A percentile compares a stretch with the other conserved stretches of the same genome.
Conservation (phyloP, 2,329 filamentous ascomycete species). For the Alternaria novae-zelandiae region DNA sequence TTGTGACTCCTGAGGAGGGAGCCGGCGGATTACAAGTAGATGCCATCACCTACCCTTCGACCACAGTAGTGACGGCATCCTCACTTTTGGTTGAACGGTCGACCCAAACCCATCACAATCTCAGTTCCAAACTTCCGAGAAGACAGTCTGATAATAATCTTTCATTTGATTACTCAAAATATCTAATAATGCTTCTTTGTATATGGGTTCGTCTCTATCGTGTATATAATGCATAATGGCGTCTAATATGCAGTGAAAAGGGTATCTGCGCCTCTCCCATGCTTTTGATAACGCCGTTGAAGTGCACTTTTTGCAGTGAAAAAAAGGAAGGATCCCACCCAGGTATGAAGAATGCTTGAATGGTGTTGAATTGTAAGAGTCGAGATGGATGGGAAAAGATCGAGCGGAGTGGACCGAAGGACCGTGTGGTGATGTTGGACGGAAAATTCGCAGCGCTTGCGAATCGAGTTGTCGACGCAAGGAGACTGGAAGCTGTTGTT, state of each 20-base stretch:
- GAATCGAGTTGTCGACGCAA: not conserved
- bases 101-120: too few species aligned
- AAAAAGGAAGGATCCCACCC: not conserved
- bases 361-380: not conserved
- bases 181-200: not conserved
- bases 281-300: slow-evolving; percentile 15
- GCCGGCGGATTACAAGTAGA: not conserved
- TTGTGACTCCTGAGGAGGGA: too few species aligned
- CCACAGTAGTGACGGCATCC: not conserved
- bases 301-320: not conserved
- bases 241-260: slow-evolving; percentile 3
- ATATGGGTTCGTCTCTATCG: slow-evolving; percentile 11
- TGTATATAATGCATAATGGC: slow-evolving; percentile 9
- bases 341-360: not conserved
- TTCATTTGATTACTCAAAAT: not conserved
- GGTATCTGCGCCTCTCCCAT: slow-evolving; percentile 16
- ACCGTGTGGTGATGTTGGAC: not conserved
- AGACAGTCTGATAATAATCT: not conserved
- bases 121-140: too few species aligned
- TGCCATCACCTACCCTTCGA: not conserved
- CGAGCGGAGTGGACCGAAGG: not conserved
- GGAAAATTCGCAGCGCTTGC: slow-evolving; percentile 7
- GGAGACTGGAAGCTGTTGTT: too few species aligned
- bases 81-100: not conserved
- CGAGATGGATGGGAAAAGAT: not conserved